A percentile compares a stretch with the other conserved stretches of the same genome.
Evolutionary conservation across 1,284 basidiomycete species (phyloP).

Genomic region (Golubevia sp.): DNA sequence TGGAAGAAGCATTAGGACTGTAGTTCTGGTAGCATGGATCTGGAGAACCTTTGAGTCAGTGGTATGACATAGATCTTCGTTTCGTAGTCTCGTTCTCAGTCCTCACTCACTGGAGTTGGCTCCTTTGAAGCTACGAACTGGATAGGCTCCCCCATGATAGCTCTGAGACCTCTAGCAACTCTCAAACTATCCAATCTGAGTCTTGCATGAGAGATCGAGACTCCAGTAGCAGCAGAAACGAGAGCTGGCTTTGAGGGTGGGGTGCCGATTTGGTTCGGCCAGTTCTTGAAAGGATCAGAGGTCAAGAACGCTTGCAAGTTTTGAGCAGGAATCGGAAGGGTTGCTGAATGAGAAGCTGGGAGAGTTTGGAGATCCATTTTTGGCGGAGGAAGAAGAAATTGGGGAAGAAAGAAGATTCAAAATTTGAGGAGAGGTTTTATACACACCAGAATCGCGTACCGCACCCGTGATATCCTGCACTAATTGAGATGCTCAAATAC

Average conservation of each 20-base stretch:
- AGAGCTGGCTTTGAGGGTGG: neutral
- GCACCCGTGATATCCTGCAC: no score
- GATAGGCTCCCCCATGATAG: constrained; percentile 16
- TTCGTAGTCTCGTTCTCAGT: neutral
- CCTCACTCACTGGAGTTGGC: neutral
- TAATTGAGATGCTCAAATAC: no score
- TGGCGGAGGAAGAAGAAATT: no score
- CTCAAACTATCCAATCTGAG: constrained; percentile 28
- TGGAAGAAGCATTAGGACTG: constrained; percentile 19
- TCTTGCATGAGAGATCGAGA: constrained; percentile 25
- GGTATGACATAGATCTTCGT: neutral
- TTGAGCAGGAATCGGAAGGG: no score
- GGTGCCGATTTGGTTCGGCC: no score
- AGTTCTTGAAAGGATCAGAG: no score
- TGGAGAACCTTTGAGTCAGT: constrained; percentile 1
- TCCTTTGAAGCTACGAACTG: constrained; percentile 14
- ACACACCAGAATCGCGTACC: no score
- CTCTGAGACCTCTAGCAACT: constrained; percentile 25
- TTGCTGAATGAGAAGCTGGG: no score
- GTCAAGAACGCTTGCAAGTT: no score
- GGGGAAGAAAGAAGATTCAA: no score
- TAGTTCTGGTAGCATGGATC: constrained; percentile 36
- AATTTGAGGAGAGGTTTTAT: no score
- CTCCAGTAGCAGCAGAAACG: constrained; percentile 30
- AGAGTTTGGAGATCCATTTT: no score